Evolutionary conservation across 2,329 filamentous ascomycete genomes (phyloP).

Genomic region (Botrytis sinoallii): DNA sequence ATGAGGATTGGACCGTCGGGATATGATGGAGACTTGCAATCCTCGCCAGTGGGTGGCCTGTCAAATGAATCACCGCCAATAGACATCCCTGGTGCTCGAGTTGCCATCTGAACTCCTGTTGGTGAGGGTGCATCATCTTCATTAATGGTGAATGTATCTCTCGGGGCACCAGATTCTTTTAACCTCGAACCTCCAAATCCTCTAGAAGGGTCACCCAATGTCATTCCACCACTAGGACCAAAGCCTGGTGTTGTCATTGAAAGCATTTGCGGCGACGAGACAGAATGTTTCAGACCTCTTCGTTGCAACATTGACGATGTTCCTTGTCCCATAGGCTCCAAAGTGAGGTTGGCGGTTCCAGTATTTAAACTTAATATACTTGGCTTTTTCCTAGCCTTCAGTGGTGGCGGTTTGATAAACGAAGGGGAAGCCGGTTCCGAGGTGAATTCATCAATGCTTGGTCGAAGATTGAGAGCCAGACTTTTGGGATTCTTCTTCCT

Average conservation of each 20-base stretch:
- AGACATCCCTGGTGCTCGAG: conserved; percentile 45
- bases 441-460: conserved; percentile 46
- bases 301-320: conserved; percentile 59
- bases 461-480: conserved; percentile 69
- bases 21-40: conserved; percentile 78
- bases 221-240: conserved; percentile 61
- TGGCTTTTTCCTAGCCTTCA: conserved; percentile 65
- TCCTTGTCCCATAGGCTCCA: conserved; percentile 54
- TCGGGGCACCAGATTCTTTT: conserved; percentile 32
- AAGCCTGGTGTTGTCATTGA: conserved; percentile 52
- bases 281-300: conserved; percentile 63
- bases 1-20: conserved; percentile 80
- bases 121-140: conserved; percentile 44
- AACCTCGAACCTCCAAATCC: conserved; percentile 33
- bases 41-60: conserved; percentile 71
- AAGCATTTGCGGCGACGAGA: conserved; percentile 65
- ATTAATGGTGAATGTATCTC: conserved; percentile 34
- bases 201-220: conserved; percentile 47
- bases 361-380: conserved; percentile 78
- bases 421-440: conserved; percentile 61
- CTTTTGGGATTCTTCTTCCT: conserved; percentile 81
- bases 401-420: conserved; percentile 75
- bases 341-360: conserved; percentile 51
- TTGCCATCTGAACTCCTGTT: conserved; percentile 61
- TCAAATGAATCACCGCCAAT: conserved; percentile 60